A percentile compares a stretch with the other conserved stretches of the same genome.
These are phyloP conservation scores for Candida sp. DNA, from an alignment of 1,139 yeast species.

Conservation along the genomic window DNA sequence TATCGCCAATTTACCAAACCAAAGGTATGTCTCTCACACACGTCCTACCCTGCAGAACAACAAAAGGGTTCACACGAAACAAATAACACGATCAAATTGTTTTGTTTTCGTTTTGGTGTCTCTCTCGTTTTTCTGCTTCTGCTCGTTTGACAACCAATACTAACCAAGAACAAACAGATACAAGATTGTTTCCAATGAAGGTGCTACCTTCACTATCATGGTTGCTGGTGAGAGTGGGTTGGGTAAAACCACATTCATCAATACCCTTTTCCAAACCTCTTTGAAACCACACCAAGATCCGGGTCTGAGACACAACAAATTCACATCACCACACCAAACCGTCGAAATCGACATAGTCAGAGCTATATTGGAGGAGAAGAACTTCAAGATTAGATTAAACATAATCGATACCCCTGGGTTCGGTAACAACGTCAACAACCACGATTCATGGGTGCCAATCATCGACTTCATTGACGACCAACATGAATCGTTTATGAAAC, in stretches of 20 bases:
- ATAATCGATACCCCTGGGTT: slow-evolving; percentile 98
- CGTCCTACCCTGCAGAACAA: not conserved
- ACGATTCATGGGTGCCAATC: slow-evolving; percentile 92
- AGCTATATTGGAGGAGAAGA: slow-evolving; percentile 93
- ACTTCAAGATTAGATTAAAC: slow-evolving; percentile 83
- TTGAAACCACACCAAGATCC: slow-evolving; percentile 70
- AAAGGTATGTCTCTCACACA: slow-evolving; percentile 57
- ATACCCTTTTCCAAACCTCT: slow-evolving; percentile 84
- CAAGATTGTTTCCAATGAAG: slow-evolving; percentile 87
- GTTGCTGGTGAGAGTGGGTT: slow-evolving; percentile 96
- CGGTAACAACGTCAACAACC: slow-evolving; percentile 95
- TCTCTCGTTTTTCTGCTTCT: not conserved
- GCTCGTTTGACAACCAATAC: not conserved
- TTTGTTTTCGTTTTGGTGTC: not conserved
- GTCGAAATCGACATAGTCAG: slow-evolving; percentile 91
- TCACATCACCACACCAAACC: slow-evolving; percentile 72
- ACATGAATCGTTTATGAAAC: slow-evolving; percentile 54
- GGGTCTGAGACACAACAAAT: slow-evolving; percentile 68
- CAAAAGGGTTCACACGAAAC: not conserved
- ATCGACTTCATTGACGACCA: slow-evolving; percentile 96
- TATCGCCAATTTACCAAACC: slow-evolving; percentile 90
- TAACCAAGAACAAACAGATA: slow-evolving; percentile 46
- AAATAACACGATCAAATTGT: slow-evolving; percentile 2
- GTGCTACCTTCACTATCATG: slow-evolving; percentile 92
- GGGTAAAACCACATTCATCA: slow-evolving; percentile 93